Evolutionary conservation across 1,139 yeast species (phyloP).

Genomic region (Kurtzmaniella quercitrusa): DNA sequence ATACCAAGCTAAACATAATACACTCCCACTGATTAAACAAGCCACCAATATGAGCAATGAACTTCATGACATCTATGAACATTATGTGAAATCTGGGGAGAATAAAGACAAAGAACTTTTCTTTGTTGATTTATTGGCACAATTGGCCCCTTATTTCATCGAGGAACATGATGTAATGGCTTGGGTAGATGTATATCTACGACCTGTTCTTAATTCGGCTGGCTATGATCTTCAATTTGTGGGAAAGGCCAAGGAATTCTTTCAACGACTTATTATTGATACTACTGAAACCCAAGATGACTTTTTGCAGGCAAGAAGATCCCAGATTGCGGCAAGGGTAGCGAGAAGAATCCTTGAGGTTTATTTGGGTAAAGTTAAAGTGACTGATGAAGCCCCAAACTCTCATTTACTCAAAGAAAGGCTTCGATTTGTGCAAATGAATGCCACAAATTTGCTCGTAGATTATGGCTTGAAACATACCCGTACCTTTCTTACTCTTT

Average conservation of each 20-base stretch:
- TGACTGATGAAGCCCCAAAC: slow-evolving; percentile 12
- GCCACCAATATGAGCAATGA: slow-evolving; percentile 46
- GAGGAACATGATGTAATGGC: slow-evolving; percentile 32
- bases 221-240: slow-evolving; percentile 45
- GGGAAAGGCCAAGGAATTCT: slow-evolving; percentile 37
- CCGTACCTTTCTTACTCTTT: slow-evolving; percentile 24
- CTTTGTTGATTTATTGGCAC: slow-evolving; percentile 45
- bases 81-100: slow-evolving; percentile 29
- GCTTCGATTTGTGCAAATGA: slow-evolving; percentile 42
- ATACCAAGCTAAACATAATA: slow-evolving; percentile 37
- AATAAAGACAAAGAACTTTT: slow-evolving; percentile 33
- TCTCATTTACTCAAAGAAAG: slow-evolving; percentile 44
- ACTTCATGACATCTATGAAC: slow-evolving; percentile 40
- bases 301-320: slow-evolving; percentile 19
- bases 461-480: slow-evolving; percentile 38
- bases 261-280: slow-evolving; percentile 28
- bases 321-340: slow-evolving; percentile 21
- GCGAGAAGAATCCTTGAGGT: slow-evolving; percentile 27
- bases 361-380: slow-evolving; percentile 24
- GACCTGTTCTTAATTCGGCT: slow-evolving; percentile 60
- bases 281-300: slow-evolving; percentile 24
- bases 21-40: slow-evolving; percentile 30
- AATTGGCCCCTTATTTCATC: slow-evolving; percentile 36
- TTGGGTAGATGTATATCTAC: slow-evolving; percentile 53
- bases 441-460: slow-evolving; percentile 36